Conservation (phyloP, 495 filamentous ascomycete species). For the Hypomontagnella monticulosa region DNA sequence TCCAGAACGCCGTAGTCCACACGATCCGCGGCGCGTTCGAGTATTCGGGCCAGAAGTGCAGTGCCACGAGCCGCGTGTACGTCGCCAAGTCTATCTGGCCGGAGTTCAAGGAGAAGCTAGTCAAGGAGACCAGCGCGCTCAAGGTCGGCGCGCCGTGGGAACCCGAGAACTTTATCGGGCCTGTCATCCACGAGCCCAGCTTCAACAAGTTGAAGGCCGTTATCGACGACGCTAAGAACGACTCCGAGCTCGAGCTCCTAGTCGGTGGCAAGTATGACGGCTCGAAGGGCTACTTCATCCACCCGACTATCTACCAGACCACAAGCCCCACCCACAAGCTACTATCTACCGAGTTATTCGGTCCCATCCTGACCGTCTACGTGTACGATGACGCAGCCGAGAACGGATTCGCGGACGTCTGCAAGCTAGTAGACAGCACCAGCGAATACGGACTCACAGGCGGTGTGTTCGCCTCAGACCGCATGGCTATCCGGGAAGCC, state of each 20-base stretch:
- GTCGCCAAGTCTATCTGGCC: conserved; percentile 76
- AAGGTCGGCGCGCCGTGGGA: conserved; percentile 74
- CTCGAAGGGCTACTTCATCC: conserved; percentile 73
- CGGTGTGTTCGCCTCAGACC: conserved; percentile 78
- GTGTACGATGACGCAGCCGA: conserved; percentile 75
- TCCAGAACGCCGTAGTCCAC: conserved; percentile 78
- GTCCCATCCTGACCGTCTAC: conserved; percentile 74
- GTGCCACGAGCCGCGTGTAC: conserved; percentile 80
- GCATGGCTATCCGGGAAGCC: conserved; percentile 70
- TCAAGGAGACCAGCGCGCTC: conserved; percentile 71
- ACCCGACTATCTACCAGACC: conserved; percentile 76
- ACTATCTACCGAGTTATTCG: conserved; percentile 79
- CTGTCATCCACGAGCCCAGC: conserved; percentile 76
- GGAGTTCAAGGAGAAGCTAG: conserved; percentile 68
- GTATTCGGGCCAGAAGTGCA: conserved; percentile 92
- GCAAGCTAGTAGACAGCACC: conserved; percentile 68
- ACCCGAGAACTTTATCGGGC: conserved; percentile 76
- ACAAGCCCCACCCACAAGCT: conserved; percentile 69
- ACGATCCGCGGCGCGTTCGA: conserved; percentile 90
- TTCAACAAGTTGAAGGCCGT: conserved; percentile 75
- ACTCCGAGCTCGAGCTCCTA: conserved; percentile 69
- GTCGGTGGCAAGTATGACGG: conserved; percentile 76
- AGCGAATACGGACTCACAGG: conserved; percentile 84
- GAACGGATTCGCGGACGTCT: conserved; percentile 63
- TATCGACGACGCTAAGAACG: conserved; percentile 74